Evolutionary conservation across 2,329 filamentous ascomycete species (phyloP), one percentile per base, ranked within the genome.

Genomic region (Alternaria consortialis): DNA sequence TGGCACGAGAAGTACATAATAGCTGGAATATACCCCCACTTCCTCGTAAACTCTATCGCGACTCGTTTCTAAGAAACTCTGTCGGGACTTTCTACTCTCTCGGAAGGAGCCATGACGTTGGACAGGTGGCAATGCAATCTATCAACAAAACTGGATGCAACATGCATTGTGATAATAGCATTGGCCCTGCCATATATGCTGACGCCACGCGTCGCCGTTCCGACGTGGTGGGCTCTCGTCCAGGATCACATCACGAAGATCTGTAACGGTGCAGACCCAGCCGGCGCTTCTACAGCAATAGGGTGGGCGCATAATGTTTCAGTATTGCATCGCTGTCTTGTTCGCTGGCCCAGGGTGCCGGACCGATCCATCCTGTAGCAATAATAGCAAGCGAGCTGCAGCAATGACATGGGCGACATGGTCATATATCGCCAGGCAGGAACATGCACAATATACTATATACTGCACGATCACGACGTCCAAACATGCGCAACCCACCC

Each of bases 161-260:
- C 9, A 12, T 40, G 37, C 25, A 27, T 46, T 23, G 43, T n/a
- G 23, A 31, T 54, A 53, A 23, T 46, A 31, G 17, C 43, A 23
- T n/a, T 52, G 48, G 32, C 48, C 39, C 32, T 57, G 55, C 36
- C 44, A 52, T 64, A 63, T 58, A 52, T 62, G 59, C 56, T 51
- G 56, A 46, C 57, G 67, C 61, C 69, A 70, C 67, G 64, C 65
- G 67, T 71, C 60, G 65, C 69, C 58, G 37, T 51, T 56, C 48
- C 54, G 54, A 60, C n/a, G 32, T 32, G 53, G 54, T 52, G 48
- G 56, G 44, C 42, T 46, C 34, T n/a, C n/a, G 17, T 17, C 31
- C 39, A 58, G 60, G 44, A 47, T 53, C 36, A 46, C 46, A 50
- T 48, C 43, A 58, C 15, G 32, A 53, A 23, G 20, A 50, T 25